Conservation (phyloP, 768 basidiomycete genomes). For the Postia placenta region DNA sequence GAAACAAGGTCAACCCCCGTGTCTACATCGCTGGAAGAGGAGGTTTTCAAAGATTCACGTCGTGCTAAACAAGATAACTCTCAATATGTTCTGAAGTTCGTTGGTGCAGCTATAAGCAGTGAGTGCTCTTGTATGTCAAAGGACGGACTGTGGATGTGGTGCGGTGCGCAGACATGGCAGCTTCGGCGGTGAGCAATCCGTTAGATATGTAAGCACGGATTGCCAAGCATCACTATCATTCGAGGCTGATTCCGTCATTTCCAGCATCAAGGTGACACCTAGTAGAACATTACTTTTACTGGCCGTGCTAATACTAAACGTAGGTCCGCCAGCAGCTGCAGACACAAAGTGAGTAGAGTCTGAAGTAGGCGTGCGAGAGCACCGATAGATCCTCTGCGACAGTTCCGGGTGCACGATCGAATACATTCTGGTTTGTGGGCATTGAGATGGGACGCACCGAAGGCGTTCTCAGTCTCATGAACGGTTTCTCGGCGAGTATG, state of each 20-base stretch:
- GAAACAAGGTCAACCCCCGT: too few relatives aligned
- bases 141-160: background rate
- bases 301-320: background rate
- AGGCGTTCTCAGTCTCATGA: conserved; percentile 25
- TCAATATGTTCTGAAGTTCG: conserved; percentile 24
- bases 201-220: conserved; percentile 30
- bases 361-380: background rate
- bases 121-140: conserved; percentile 5
- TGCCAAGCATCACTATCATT: background rate
- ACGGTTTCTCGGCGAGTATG: conserved; percentile 29
- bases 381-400: background rate
- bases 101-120: conserved; percentile 25
- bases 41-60: too few relatives aligned
- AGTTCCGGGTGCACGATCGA: conserved; percentile 23
- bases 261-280: conserved; percentile 22
- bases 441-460: conserved; percentile 27
- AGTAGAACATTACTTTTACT: background rate
- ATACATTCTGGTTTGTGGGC: conserved; percentile 30
- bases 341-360: conserved; percentile 19
- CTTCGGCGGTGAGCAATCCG: conserved; percentile 29
- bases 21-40: too few relatives aligned
- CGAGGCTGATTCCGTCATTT: background rate
- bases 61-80: too few relatives aligned
- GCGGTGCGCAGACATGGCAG: conserved; percentile 24
- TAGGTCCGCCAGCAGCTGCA: conserved; percentile 30